Base-by-base conservation (phyloP, 2,329 filamentous ascomycete genomes). In the Aureobasidium sp. region DNA sequence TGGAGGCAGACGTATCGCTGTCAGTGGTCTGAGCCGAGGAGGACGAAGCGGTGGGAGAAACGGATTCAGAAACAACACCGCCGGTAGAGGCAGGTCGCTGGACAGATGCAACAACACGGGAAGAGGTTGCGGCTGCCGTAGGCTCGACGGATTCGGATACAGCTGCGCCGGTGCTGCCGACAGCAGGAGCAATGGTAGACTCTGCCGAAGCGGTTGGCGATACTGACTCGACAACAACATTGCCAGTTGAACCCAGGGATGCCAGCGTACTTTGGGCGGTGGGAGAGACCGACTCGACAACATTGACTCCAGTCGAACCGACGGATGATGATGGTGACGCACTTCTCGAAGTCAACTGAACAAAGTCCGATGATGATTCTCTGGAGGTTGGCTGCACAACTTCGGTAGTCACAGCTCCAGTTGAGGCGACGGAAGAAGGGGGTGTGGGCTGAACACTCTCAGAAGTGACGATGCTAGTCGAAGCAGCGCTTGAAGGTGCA, bases 71-170 rank as follows among this genome's bases (percentile, higher is more conserved):
- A 6, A 41, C 37, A 17, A 25, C 27, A 34, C 42, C 37, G 29
- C 61, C 61, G 42, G 52, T 62, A 22, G 61, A 63, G n/a, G 27
- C 61, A 41, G 56, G 52, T 37, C 11, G 48, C 39, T 44, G 29
- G 17, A 41, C 25, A 29, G 59, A 52, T 3, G 17, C 36, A 14
- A n/a, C 34, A n/a, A 39, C 9, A 22, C 11, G 17, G 29, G 41
- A 51, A 12, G 47, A 51, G 17, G 52, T 41, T 31, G 53, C 39
- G 25, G 62, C 47, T 48, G 57, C 48, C 20, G 62, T 61, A 9
- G 62, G 48, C 36, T 48, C 39, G 8, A 55, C 56, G 2, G 27
- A 42, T 25, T 63, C 62, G 12, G 48, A 53, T 7, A 60, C n/a
- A 22, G 14, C 57, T 29, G 34, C 36, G n/a, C 57, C 57, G 22